These are phyloP conservation scores for Musa balbisiana DNA, from an alignment of 202 grass and related monocot genomes.

Conservation along the genomic window DNA sequence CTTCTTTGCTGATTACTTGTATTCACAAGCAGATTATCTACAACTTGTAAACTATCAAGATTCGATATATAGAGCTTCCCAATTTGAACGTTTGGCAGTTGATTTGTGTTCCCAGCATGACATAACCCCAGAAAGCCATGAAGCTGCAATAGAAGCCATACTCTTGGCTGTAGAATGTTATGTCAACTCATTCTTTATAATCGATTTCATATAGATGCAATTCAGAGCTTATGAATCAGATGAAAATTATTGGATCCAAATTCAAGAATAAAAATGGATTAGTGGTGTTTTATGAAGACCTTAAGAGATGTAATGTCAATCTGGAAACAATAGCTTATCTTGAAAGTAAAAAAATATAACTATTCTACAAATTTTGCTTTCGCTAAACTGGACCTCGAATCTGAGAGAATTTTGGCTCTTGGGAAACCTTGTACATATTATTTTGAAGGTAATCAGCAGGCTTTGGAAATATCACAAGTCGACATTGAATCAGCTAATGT, in stretches of 20 bases:
- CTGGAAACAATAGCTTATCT: conserved; percentile 34
- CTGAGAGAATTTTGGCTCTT: conserved; percentile 32
- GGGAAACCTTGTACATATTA: conserved; percentile 39
- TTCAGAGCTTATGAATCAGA: too few relatives aligned
- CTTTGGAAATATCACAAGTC: conserved; percentile 53
- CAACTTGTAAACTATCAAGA: too few relatives aligned
- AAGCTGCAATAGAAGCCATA: too few relatives aligned
- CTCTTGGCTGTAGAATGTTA: too few relatives aligned
- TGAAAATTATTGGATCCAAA: conserved; percentile 45
- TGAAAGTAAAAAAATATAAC: conserved; percentile 70
- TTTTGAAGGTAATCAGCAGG: conserved; percentile 31
- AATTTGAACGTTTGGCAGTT: too few relatives aligned
- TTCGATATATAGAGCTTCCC: too few relatives aligned
- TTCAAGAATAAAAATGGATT: conserved; percentile 40
- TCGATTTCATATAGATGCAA: too few relatives aligned
- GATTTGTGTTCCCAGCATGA: too few relatives aligned
- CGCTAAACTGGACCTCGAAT: conserved; percentile 65
- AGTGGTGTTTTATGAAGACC: conserved; percentile 32
- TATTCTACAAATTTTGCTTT: conserved; percentile 74
- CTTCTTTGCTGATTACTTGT: too few relatives aligned
- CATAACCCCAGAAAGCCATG: too few relatives aligned
- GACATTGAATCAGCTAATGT: conserved; percentile 60
- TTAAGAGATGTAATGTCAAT: conserved; percentile 46
- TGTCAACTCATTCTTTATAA: too few relatives aligned
- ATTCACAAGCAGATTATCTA: too few relatives aligned